Percentiles rank a stretch among this genome's conserved stretches.
phyloP scores from a whole-genome alignment of 2,329 filamentous ascomycete genomes.

The Immersiporthe knoxdaviesiana region DNA sequence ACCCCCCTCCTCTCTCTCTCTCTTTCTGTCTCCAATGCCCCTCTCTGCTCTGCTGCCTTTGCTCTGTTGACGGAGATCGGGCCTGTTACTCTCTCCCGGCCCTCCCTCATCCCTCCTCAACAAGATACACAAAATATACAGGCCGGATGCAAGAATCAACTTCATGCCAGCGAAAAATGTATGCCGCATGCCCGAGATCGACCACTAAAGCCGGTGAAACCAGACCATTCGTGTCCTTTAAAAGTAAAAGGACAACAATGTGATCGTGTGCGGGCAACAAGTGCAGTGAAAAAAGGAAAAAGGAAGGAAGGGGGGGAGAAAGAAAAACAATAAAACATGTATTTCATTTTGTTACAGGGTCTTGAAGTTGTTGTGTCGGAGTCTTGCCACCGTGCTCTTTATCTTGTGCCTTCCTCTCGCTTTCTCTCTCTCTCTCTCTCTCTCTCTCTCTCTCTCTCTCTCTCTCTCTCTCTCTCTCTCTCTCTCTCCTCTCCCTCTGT shows the following conservation, averaged over 20 bases:
- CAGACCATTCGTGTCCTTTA: not conserved
- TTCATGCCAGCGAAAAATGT: not conserved
- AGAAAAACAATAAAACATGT: slow-evolving; percentile 17
- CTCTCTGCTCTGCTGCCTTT: not conserved
- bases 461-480: too few species aligned
- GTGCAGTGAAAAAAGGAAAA: not conserved
- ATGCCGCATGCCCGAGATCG: not conserved
- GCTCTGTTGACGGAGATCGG: not conserved
- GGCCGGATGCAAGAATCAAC: not conserved
- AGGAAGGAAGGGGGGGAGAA: not conserved
- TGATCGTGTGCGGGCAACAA: not conserved
- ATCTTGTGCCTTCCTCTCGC: not conserved
- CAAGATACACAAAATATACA: not conserved
- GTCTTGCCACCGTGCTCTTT: slow-evolving; percentile 10
- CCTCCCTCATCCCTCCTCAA: not conserved
- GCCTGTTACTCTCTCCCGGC: not conserved
- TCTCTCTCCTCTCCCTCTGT: not conserved
- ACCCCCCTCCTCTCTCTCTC: too few species aligned
- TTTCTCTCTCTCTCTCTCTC: slow-evolving; percentile 1
- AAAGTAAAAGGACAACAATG: not conserved
- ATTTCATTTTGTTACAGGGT: slow-evolving; percentile 25
- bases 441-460: not conserved
- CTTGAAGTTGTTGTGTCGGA: slow-evolving; percentile 8
- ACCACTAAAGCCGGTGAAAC: not conserved
- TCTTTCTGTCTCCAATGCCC: too few species aligned